Base-by-base conservation (phyloP, 2,329 filamentous ascomycete genomes). In the Lachnellula subtilissima region DNA sequence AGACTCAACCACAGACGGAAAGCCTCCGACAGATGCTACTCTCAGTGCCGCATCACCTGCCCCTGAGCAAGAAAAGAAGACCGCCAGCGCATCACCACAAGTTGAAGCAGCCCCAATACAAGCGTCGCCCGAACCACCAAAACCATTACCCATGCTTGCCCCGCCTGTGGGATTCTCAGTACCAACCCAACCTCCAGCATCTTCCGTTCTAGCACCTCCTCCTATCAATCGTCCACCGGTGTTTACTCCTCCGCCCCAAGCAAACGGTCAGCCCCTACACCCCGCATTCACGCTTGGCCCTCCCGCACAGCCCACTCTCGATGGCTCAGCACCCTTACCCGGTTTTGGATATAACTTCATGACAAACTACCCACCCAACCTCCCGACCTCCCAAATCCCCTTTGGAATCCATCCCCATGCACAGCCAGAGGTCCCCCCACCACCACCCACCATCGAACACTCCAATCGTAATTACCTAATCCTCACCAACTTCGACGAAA, bases 391-490 rank as follows among this genome's bases (percentile, higher is more conserved):
- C 5, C 56, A 52, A 57, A 63, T 52, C 25, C 52, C 61, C 48
- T 59, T 64, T 54, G 45, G 61, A 52, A 59, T 63, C 58, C 48
- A 19, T 39, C 58, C 67, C 2, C 57, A 56, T 1, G 59, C 59
- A 37, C 54, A 54, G 8, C 56, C 52, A 28, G 50, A 54, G 7
- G 25, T 49, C 48, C 48, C 59, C 57, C 61, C 63, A 22, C 61
- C 61, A 28, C 60, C 65, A 15, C 64, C 65, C 9, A 64, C 74
- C 14, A 74, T 78, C 59, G 78, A 76, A 65, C 71, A 81, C 32
- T 78, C 79, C 9, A 78, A 79, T 17, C 78, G 82, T 32, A 81
- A 81, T 52, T 74, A 85, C 9, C 74, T 85, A 5, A 80, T 83
- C 52, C 75, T 89, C 11, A 75, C 81, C 63, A 76, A 79, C 49